Percentiles rank a stretch among this genome's conserved stretches.
Conservation (phyloP, 306 rosid species). For the Prunus fruticosa region DNA sequence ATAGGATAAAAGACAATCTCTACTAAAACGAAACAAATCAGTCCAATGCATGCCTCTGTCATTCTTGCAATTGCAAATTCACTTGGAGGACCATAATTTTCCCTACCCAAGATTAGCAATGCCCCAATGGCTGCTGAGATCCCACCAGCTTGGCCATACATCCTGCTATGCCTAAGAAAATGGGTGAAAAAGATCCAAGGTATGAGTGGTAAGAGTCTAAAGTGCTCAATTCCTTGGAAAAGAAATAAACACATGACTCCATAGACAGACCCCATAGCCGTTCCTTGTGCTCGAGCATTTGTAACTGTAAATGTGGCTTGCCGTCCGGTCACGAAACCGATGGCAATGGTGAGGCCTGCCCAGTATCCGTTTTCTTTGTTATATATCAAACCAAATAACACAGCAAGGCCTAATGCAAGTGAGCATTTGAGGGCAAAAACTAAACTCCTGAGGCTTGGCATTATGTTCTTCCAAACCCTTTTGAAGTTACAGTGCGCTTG, state of each 20-base stretch:
- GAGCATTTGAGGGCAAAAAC: slow-evolving; percentile 71
- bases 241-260: slow-evolving; percentile 57
- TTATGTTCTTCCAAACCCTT: slow-evolving; percentile 27
- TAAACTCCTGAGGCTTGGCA: slow-evolving; percentile 38
- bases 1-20: slow-evolving; percentile 51
- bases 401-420: slow-evolving; percentile 61
- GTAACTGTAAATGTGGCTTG: slow-evolving; percentile 61
- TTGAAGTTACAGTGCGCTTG: slow-evolving; percentile 1
- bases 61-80: slow-evolving; percentile 66
- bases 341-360: slow-evolving; percentile 74
- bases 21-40: slow-evolving; percentile 47
- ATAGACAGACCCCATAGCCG: slow-evolving; percentile 72
- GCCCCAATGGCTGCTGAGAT: slow-evolving; percentile 69
- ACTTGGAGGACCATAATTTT: slow-evolving; percentile 49
- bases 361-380: slow-evolving; percentile 57
- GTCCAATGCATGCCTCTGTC: slow-evolving; percentile 63
- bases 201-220: slow-evolving; percentile 50
- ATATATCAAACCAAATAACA: slow-evolving; percentile 60
- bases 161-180: slow-evolving; percentile 64
- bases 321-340: slow-evolving; percentile 49
- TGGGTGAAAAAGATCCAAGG: slow-evolving; percentile 68
- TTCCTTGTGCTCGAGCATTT: slow-evolving; percentile 78
- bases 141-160: slow-evolving; percentile 88
- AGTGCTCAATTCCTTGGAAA: slow-evolving; percentile 24
- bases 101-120: slow-evolving; percentile 71